Conservation (phyloP, 2,329 filamentous ascomycete genomes). For the Stromatinia cepivora region DNA sequence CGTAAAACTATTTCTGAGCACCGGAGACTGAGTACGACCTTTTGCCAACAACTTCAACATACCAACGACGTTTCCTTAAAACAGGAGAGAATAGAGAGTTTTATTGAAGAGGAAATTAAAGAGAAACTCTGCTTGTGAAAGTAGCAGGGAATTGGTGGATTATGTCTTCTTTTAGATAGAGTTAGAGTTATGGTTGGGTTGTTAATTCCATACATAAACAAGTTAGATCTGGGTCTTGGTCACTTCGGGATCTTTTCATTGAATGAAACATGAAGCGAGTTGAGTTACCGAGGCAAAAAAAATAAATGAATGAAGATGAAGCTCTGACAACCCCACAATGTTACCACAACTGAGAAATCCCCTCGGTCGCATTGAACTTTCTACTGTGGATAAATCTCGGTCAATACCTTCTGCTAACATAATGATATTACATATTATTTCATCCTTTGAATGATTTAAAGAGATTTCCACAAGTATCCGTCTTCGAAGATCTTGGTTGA, state of each 20-base stretch:
- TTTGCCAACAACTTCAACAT: constrained; percentile 42
- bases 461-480: background rate
- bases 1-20: constrained; percentile 39
- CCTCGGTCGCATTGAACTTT: background rate
- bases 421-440: background rate
- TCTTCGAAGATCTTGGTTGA: background rate
- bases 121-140: constrained; percentile 17
- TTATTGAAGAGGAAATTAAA: constrained; percentile 25
- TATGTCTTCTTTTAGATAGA: constrained; percentile 14
- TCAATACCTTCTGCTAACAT: background rate
- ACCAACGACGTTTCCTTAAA: constrained; percentile 29
- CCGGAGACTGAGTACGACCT: constrained; percentile 38
- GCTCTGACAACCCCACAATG: constrained; percentile 4
- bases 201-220: constrained; percentile 10
- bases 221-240: constrained; percentile 4
- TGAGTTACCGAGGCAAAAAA: constrained; percentile 17
- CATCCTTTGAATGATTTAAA: background rate
- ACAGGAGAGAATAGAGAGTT: constrained; percentile 23
- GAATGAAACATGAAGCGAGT: constrained; percentile 16
- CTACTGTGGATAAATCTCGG: background rate
- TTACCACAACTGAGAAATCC: background rate
- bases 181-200: background rate
- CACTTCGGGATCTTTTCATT: constrained; percentile 13
- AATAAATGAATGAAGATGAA: background rate
- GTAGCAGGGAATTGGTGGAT: constrained; percentile 17